Evolutionary conservation across 305 asterid genomes (phyloP), one percentile per base, ranked within the genome.

Genomic region (Rubia balearica): DNA sequence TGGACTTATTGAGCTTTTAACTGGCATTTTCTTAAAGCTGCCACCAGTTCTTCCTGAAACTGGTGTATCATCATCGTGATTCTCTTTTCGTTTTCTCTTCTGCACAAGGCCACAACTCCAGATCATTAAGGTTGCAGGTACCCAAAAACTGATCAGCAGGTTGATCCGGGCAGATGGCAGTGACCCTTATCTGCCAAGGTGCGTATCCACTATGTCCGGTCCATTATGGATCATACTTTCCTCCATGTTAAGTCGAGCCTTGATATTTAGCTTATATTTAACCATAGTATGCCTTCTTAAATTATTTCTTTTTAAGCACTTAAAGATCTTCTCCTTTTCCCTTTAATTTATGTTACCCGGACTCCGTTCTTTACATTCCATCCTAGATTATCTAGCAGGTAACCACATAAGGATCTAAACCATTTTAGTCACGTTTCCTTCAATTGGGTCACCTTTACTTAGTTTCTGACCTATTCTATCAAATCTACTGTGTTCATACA

Each of bases 81-180:
- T 42, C 77, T 84, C 76, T 67, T 77, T 75, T 70, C 76, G 85
- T 77, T 73, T 86, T 72, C 85, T 83, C 79, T 68, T 82, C 92
- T 87, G 85, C 79, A 81, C 17, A 61, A 73, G 73, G 48, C 22
- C 56, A 59, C 19, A 53, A 19, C 48, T 46, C 63, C 14, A 41
- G 36, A 62, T 48, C 51, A 33, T 7, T 6, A 55, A 5, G 7
- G 3, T 61, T 13, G 8, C 5, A 8, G 38, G 51, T 33, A 13
- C 36, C 30, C 67, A 62, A 19, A 43, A 43, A 59, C n/a, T 48
- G 33, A 30, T 30, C 33, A 30, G 33, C 33, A 30, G 33, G 33
- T 30, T 30, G 33, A 30, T 30, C 33, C 33, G 3, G 33, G 33
- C 33, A 30, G 33, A 30, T 30, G 33, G 33, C 33, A 30, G 33